Conservation (phyloP, 192 early-diverging fungal genomes). For the Pecoramyces ruminantium region DNA sequence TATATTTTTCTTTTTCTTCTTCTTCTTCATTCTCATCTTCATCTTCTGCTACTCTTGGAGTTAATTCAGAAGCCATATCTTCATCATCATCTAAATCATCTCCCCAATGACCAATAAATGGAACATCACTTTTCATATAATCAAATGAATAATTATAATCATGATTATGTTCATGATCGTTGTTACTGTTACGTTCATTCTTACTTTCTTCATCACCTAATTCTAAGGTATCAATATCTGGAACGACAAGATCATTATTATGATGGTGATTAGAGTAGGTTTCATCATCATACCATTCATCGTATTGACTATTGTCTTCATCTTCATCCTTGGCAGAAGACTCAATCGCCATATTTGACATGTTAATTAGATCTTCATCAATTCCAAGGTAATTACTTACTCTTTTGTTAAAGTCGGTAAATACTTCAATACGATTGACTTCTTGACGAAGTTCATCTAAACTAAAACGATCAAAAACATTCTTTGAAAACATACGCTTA, state of each 20-base stretch:
- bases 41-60: background rate
- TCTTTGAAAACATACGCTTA: background rate
- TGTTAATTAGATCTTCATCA: background rate
- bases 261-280: background rate
- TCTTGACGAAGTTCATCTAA: background rate
- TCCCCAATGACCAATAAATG: background rate
- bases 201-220: background rate
- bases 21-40: background rate
- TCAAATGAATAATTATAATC: background rate
- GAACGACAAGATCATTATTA: background rate
- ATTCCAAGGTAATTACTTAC: background rate
- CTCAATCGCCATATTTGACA: background rate
- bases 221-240: background rate
- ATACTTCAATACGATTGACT: background rate
- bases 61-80: background rate
- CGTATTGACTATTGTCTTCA: background rate
- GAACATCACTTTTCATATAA: background rate
- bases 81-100: background rate
- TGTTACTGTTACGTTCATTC: background rate
- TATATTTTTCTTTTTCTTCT: background rate
- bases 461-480: background rate
- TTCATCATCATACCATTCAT: background rate
- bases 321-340: background rate
- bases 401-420: background rate
- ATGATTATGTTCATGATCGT: background rate